These are phyloP conservation scores for Sicyos baderoa DNA, from an alignment of 306 rosid genomes.

Conservation along the genomic window DNA sequence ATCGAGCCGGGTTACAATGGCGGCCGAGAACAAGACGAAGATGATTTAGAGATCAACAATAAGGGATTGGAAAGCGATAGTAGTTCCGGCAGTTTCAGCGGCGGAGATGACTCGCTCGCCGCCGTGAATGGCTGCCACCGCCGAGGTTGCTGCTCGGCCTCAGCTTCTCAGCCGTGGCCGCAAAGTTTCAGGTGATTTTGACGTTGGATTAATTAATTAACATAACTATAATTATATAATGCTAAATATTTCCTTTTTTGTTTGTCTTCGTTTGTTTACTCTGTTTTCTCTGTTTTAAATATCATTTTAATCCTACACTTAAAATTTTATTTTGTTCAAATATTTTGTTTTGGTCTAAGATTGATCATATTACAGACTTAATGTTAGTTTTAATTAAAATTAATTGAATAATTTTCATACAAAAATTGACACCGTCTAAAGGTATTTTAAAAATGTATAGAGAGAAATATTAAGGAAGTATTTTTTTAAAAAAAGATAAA, in stretches of 20 bases:
- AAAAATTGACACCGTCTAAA: too few species aligned
- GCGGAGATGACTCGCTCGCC: too few species aligned
- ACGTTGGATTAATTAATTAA: background rate
- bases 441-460: too few species aligned
- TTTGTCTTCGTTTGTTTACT: background rate
- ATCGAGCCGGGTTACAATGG: background rate
- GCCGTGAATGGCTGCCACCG: background rate
- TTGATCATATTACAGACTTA: too few species aligned
- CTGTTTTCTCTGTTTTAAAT: background rate
- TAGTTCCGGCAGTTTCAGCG: background rate
- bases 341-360: too few species aligned
- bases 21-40: constrained; percentile 24
- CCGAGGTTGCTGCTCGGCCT: constrained; percentile 20
- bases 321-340: too few species aligned
- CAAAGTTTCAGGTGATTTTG: constrained; percentile 51
- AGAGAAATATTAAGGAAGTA: too few species aligned
- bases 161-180: constrained; percentile 65
- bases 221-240: background rate
- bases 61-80: too few species aligned
- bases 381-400: too few species aligned
- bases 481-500: too few species aligned
- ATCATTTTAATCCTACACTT: background rate
- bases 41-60: constrained; percentile 24
- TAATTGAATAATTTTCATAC: too few species aligned
- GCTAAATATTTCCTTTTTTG: background rate